Evolutionary conservation across 2,329 filamentous ascomycete species (phyloP).

Genomic region (Botrytis galanthina): DNA sequence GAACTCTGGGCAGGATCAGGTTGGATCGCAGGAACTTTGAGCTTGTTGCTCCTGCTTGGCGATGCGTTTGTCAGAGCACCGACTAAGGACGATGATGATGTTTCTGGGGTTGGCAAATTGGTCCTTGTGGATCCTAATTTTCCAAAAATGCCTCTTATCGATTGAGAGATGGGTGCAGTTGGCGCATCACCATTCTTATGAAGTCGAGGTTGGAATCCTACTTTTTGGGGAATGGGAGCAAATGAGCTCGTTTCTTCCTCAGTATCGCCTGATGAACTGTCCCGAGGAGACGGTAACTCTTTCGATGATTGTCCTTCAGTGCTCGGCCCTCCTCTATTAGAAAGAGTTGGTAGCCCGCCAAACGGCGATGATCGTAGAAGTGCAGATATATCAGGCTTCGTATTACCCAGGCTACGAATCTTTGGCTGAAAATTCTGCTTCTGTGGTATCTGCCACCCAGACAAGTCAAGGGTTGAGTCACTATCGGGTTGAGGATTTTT

Average conservation of each 20-base stretch:
- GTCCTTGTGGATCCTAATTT: background rate
- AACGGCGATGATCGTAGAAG: constrained; percentile 33
- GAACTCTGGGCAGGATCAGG: background rate
- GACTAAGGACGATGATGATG: constrained; percentile 23
- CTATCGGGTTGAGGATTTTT: constrained; percentile 15
- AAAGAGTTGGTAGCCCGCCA: constrained; percentile 31
- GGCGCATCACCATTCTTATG: constrained; percentile 18
- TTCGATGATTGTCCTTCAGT: background rate
- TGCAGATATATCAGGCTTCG: constrained; percentile 32
- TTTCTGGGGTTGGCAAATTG: constrained; percentile 17
- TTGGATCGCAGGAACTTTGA: constrained; percentile 13
- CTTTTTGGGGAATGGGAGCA: constrained; percentile 35
- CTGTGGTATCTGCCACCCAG: constrained; percentile 35
- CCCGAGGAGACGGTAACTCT: background rate
- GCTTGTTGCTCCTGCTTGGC: constrained; percentile 28
- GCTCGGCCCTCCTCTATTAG: background rate
- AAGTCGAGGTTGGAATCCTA: constrained; percentile 34
- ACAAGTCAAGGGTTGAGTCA: constrained; percentile 27
- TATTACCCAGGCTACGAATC: constrained; percentile 24
- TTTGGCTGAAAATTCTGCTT: constrained; percentile 37
- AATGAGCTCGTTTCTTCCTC: constrained; percentile 23
- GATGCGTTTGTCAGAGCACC: constrained; percentile 26
- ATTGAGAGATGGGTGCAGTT: constrained; percentile 24
- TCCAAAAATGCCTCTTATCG: constrained; percentile 22
- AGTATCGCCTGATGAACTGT: background rate